Base-by-base conservation (phyloP, 2,329 filamentous ascomycete genomes). In the Leptosphaerulina australis region DNA sequence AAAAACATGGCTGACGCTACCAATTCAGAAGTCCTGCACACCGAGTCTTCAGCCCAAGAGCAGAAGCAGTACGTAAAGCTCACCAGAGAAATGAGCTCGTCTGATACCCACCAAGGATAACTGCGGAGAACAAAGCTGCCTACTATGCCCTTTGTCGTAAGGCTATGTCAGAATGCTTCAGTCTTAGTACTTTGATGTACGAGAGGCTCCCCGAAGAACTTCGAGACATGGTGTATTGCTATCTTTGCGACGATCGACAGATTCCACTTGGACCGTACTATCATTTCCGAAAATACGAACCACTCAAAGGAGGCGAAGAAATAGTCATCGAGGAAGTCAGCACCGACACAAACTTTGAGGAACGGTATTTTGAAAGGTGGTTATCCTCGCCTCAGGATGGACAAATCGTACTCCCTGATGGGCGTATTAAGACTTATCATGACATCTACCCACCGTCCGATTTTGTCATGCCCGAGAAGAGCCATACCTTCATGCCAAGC, bases 191-290 rank as follows among this genome's bases (percentile, higher is more conserved):
- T 7, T 30, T 55, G 47, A 65, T 67, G 63, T 50, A 57, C 29
- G 17, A 39, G 7, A 63, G 47, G 29, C 52, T 67, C 4, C 63
- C 64, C 4, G 28, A 14, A 2, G 60, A 65, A 26, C 28, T 67
- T 8, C 58, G 58, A 15, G 53, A 64, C 11, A 12, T 60, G 18
- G 36, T 67, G 3, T 67, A 67, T 29, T 49, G 48, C 25, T 58
- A 55, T 28, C 44, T 67, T 7, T 64, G 60, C 40, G 60, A 64
- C 15, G 62, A 65, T 7, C 56, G 49, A 15, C 50, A 48, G 1
- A 61, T 67, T 18, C 57, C 55, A 9, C 46, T 63, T 25, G 63
- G 64, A 2, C 59, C 61, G 11, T 60, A 61, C 20, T 59, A 60
- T 39, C 64, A 67, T 29, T 62, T 59, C 15, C 56, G 58, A 2